Evolutionary conservation across 257 asterid genomes (phyloP), one percentile per base, ranked within the genome.

Genomic region (Avicennia marina): DNA sequence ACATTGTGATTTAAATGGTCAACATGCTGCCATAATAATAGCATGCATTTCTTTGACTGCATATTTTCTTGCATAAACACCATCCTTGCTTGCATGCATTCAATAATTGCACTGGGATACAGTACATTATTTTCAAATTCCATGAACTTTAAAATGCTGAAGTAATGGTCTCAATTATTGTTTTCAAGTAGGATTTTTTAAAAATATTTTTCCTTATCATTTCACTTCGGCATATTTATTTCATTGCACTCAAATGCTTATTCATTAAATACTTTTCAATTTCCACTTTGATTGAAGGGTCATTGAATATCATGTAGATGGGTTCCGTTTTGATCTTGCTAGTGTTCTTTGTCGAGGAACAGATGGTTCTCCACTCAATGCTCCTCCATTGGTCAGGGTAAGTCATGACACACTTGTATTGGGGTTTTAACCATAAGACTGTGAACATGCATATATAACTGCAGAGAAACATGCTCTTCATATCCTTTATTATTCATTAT

Each of bases 291-390:
- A 65, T 34, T 81, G 76, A 75, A 91, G 98, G 98, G 96, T 88
- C 45, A 53, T 57, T 40, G 96, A 88, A 72, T 91, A 88, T 77
- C 98, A 88, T 36, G 88, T 91, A 72, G 98, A 91, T 71, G 98
- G 98, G 43, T 91, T 91, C 74, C 95, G 98, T 62, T 91, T 91
- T 69, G 98, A 91, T 62, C 93, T 91, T 62, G 90, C 98, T 21
- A 88, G 98, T 49, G 87, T 74, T 77, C 96, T 91, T 62, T 91
- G 96, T 74, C 84, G 98, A 56, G 95, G 98, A 74, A 64, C 82
- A 22, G 95, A 91, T 72, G 98, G 98, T 67, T 78, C 95, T 62
- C 98, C 96, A 43, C 85, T 91, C 57, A 63, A 50, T 71, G 79
- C 93, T 71, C 98, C 98, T 45, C 98, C 96, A 21, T 69, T 91